Evolutionary conservation across 495 filamentous ascomycete genomes (phyloP), one percentile per base, ranked within the genome.

Genomic region (Cercophora scortea): DNA sequence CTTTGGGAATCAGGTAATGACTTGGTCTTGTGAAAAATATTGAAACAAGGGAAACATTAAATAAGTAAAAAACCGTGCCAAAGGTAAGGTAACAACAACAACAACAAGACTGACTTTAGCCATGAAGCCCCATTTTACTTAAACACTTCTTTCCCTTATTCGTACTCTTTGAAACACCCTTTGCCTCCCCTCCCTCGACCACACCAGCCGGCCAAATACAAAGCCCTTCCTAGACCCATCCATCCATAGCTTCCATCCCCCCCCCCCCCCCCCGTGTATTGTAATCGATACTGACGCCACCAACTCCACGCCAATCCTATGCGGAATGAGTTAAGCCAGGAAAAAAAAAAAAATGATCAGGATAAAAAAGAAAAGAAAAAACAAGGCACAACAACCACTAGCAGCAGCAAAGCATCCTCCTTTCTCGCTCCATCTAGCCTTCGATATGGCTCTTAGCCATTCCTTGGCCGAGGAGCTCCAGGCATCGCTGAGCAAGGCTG

Each of bases 401-500:
- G 2, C 11, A n/a, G 10, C 4, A n/a, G n/a, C n/a, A n/a, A 17
- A 43, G 10, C 42, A n/a, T 19, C 18, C 16, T 43, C 10, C n/a
- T 17, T 9, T 13, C n/a, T n/a, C n/a, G n/a, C 47, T 47, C 35
- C 44, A 40, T 25, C 71, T 53, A 80, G 48, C 77, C 77, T 59
- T 81, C 78, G 58, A 81, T 81, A 53, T 81, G 78, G 15, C 65
- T 70, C 64, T 80, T 80, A 12, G 69, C 64, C 55, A 58, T 65
- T 53, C 71, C 69, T 60, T 83, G 81, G 16, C 85, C 84, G n/a
- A 96, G 75, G 25, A 95, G 76, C 68, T 95, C 91, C 38, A 94
- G 73, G 68, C 88, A 96, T 47, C 91, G 82, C 48, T 90, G 85
- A 25, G 93, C 93, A 59, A 98, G 79, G 52, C 84, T 88, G 55